Base-by-base conservation (phyloP, 257 asterid genomes). In the Haberlea rhodopensis region DNA sequence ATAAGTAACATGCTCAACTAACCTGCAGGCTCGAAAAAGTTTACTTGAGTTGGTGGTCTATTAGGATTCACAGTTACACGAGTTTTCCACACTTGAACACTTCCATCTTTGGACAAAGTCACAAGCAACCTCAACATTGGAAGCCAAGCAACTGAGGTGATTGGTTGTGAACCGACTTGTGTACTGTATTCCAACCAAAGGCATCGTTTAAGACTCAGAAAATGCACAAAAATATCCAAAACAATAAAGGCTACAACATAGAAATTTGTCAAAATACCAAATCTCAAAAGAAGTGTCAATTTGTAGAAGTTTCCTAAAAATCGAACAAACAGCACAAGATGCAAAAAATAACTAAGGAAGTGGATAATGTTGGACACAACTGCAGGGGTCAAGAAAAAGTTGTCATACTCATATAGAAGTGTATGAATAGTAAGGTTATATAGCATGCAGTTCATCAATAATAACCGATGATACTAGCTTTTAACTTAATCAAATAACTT, bases 101-200 rank as follows among this genome's bases (percentile, higher is more conserved):
- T 79, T 75, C 99, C 99, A 80, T 94, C 99, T 79, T 84, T 94
- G 65, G 97, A 84, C 81, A 94, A 78, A 23, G 99, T 94, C 66
- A 94, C 89, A 51, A 94, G 91, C 78, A 90, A 73, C 63, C 90
- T 94, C 91, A 86, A 73, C 76, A 83, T 34, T 32, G 97, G 94
- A 40, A 87, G 85, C 99, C 99, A 94, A 68, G 95, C 72, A 72
- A 94, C 86, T n/a, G 97, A 87, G 66, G 81, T 77, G 73, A 94
- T 90, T 75, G 99, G 95, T 80, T 94, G 99, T 73, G 99, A 90
- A 69, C 99, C 97, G 70, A 91, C 99, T 77, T 94, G 99, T 4
- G 97, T 94, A 62, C 99, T 94, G 77, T 80, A 72, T 82, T 70
- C 67, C 72, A 82, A 62, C 24, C 45, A 55, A 52, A 68, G 66